Base-by-base conservation (phyloP, 768 basidiomycete species). In the Amanita pseudoporphyria region DNA sequence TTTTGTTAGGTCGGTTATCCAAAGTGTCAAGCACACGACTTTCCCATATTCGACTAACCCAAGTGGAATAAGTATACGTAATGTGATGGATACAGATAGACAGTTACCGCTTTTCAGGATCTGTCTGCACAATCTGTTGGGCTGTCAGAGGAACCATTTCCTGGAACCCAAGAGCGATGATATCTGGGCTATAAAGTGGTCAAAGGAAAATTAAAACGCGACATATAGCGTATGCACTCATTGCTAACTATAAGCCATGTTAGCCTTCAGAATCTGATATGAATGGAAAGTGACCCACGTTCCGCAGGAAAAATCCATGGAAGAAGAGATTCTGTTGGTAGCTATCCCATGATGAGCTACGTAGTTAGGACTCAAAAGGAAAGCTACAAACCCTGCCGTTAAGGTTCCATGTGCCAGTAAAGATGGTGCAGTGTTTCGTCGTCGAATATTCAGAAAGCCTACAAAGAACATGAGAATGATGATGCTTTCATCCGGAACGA, bases 81-180 rank as follows among this genome's bases (percentile, higher is more conserved):
- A 39, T 26, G 10, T 31, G 37, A 32, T 52, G 12, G 18, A 45
- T 39, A 40, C 28, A 36, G 9, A 16, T 41, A 24, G 7, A 44
- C 19, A 52, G 70, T 19, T 46, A 85, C 90, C 80, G 78, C 68
- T 91, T 93, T 61, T 92, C 91, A 1, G 94, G 92, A 65, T 97
- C 94, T 5, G 93, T 85, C 63, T 96, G 93, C 13, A 97, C 74
- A 37, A 99, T 97, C 63, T 97, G 94, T 58, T 94, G 91, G 2
- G 96, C 91, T n/a, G 91, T 97, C 41, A 99, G 76, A 3, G 93
- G 92, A 0, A 99, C 96, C 47, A 99, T 93, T 65, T 99, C 96
- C 65, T 99, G 94, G 62, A 97, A 96, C 2, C 88, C 90, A 24
- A 97, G 71, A 18, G 83, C 83, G 61, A 95, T 84, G 53, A 98